Base-by-base conservation (phyloP, 257 asterid species). In the Vinca minor region DNA sequence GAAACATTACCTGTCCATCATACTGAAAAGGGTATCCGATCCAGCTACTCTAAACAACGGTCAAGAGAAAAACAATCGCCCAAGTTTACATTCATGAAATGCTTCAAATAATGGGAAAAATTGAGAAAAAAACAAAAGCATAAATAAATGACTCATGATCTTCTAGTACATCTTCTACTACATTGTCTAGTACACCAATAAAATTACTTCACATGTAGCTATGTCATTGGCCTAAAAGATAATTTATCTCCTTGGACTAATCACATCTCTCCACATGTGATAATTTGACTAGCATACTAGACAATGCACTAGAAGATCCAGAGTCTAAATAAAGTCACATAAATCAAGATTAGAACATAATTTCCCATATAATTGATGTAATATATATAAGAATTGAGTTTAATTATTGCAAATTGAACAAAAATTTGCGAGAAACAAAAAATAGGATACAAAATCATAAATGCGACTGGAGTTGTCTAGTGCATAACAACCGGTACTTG, bases 371-470 rank as follows among this genome's bases (percentile, higher is more conserved):
- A 42, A 18, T 49, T 15, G 8, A 18, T 14, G 44, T 4, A 45
- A 45, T 29, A 8, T 3, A 17, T 12, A 52, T n/a, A 39, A 35
- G 47, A 10, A 41, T 10, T 8, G 28, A 7, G 8, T 15, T 10
- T 20, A 38, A 21, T 29, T 32, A 25, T 41, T 41, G 31, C 21
- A 42, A 55, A 11, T 4, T 50, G 25, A 25, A 13, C 11, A 26
- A 41, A 41, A 41, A 41, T 28, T 42, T 28, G 50, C 26, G 39
- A 17, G 23, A 35, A 56, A 10, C 21, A 76, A 35, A 56, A 10
- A n/a, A 76, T 28, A 82, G 98, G 98, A 91, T 91, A 91, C 96
- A 66, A 91, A 91, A 79, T 88, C 98, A 72, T 80, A 75, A 76
- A 91, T 84, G 79, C 66, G 79, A 61, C 98, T 91, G 81, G 82